Evolutionary conservation across 140 eudicot genomes (phyloP).

Genomic region (Erigeron philadelphicus): DNA sequence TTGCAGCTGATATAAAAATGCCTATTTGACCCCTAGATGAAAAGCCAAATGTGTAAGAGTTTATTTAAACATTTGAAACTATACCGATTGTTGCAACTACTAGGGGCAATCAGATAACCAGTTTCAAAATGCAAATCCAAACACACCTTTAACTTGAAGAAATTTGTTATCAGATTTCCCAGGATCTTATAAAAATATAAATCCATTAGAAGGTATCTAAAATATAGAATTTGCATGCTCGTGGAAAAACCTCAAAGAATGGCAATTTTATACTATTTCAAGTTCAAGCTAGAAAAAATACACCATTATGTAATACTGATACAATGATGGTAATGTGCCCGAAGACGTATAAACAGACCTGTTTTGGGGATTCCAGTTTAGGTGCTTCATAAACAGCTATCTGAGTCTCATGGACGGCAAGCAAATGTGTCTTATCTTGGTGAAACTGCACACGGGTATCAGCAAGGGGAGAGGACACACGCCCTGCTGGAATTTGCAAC

Average conservation of each 20-base stretch:
- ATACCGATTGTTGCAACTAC: neutral
- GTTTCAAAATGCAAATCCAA: neutral
- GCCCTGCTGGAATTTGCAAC: constrained; percentile 44
- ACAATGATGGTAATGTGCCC: neutral
- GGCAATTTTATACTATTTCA: neutral
- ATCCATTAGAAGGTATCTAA: constrained; percentile 5
- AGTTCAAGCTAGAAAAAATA: neutral
- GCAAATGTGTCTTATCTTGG: constrained; percentile 49
- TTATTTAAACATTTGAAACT: too few species aligned
- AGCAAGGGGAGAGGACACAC: constrained; percentile 37
- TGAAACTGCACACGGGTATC: constrained; percentile 57
- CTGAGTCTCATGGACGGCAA: constrained; percentile 58
- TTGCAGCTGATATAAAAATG: too few species aligned
- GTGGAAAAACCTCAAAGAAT: neutral
- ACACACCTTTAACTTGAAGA: neutral
- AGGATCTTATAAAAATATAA: neutral
- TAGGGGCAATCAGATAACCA: neutral
- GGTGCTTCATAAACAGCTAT: constrained; percentile 53
- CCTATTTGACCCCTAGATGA: too few species aligned
- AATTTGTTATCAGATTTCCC: neutral
- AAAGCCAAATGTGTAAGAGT: too few species aligned
- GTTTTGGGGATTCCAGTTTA: constrained; percentile 44
- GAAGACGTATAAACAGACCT: constrained; percentile 27
- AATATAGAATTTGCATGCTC: constrained; percentile 10
- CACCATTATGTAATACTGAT: neutral